Evolutionary conservation across 371 early-diverging fungal species (phyloP).

Genomic region (Apophysomyces ossiformis): DNA sequence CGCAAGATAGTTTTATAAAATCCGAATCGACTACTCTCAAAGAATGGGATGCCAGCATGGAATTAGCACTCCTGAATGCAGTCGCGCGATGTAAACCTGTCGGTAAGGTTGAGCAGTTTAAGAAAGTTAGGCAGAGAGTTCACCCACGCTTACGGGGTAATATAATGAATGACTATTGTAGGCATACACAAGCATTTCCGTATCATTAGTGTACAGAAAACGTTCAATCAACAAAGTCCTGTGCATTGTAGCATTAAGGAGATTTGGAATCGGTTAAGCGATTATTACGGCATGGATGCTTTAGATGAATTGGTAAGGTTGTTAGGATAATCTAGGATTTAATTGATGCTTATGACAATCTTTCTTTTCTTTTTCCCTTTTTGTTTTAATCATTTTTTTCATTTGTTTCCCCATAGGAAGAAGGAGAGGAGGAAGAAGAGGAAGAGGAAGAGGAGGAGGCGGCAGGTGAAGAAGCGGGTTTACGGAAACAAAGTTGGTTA

Average conservation of each 20-base stretch:
- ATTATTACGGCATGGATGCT: constrained; percentile 59
- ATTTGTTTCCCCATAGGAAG: constrained; percentile 6
- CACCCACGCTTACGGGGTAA: no score
- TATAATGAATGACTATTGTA: constrained; percentile 15
- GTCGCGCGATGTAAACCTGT: constrained; percentile 65
- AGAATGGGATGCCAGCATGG: constrained; percentile 66
- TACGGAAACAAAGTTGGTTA: constrained; percentile 34
- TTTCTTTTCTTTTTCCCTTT: constrained; percentile 6
- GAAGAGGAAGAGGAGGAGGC: constrained; percentile 52
- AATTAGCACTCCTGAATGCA: constrained; percentile 60
- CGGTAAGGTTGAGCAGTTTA: constrained; percentile 37
- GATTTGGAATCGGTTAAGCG: constrained; percentile 56
- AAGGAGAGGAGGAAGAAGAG: constrained; percentile 52
- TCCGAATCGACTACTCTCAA: background rate
- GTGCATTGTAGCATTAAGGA: constrained; percentile 52
- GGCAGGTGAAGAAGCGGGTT: constrained; percentile 35
- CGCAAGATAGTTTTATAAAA: constrained; percentile 1
- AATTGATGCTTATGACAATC: background rate
- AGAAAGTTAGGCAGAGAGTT: no score
- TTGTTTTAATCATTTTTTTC: background rate
- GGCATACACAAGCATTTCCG: constrained; percentile 71
- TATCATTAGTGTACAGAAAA: constrained; percentile 62
- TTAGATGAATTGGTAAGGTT: constrained; percentile 58
- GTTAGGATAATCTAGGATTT: background rate
- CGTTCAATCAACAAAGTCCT: constrained; percentile 58